A percentile compares a stretch with the other conserved stretches of the same genome.
Conservation (phyloP, 2,329 filamentous ascomycete species). For the Drechslerella stenobrocha region DNA sequence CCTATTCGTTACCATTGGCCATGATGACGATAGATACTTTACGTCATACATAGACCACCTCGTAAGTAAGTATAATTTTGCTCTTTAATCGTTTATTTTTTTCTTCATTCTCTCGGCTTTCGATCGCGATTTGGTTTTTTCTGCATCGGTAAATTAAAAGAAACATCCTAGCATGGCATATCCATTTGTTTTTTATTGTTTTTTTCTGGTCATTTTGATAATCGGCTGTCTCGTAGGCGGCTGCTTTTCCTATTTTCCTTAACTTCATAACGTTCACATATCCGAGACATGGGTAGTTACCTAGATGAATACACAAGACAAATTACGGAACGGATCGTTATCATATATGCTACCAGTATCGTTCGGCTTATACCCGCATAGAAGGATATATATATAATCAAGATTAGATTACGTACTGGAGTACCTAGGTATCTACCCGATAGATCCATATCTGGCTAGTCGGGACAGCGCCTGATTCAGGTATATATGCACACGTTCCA, state of each 20-base stretch:
- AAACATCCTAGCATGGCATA: slow-evolving; percentile 11
- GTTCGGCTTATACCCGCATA: too few species aligned
- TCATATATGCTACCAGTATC: too few species aligned
- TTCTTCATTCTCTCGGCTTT: slow-evolving; percentile 4
- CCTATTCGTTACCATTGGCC: slow-evolving; percentile 19
- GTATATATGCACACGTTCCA: too few species aligned
- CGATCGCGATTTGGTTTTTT: slow-evolving; percentile 13
- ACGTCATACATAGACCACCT: slow-evolving; percentile 21
- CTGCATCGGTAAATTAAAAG: not conserved
- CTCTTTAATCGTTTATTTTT: slow-evolving; percentile 21
- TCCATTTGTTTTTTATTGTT: slow-evolving; percentile 2
- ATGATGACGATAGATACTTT: slow-evolving; percentile 39
- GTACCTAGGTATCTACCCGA: too few species aligned
- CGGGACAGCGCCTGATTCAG: too few species aligned
- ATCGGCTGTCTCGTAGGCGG: slow-evolving; percentile 15
- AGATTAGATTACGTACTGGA: too few species aligned
- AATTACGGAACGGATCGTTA: too few species aligned
- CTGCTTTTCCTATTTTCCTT: slow-evolving; percentile 5
- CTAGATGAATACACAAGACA: too few species aligned
- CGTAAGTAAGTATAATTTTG: slow-evolving; percentile 47
- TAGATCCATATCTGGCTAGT: too few species aligned
- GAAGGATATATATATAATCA: too few species aligned
- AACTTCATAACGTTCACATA: too few species aligned
- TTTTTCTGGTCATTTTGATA: slow-evolving; percentile 5
- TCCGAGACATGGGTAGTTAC: too few species aligned